A percentile compares a stretch with the other conserved stretches of the same genome.
Conservation (phyloP, 345 rosid species). For the Aquilaria sinensis region DNA sequence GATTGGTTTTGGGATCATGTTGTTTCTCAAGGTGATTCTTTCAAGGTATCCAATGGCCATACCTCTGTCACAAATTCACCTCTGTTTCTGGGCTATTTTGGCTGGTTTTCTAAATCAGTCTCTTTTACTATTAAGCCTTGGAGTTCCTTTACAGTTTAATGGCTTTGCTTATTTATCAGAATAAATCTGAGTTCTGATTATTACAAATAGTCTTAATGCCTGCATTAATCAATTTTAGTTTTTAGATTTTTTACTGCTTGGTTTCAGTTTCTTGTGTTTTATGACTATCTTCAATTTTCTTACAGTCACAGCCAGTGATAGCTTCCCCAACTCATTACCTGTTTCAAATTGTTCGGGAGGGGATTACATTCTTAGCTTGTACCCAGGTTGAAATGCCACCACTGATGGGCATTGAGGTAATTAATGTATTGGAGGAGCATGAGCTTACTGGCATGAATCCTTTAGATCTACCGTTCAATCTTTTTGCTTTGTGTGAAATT, state of each 20-base stretch:
- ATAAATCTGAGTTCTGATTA: constrained; percentile 1
- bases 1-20: constrained; percentile 93
- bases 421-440: neutral
- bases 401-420: constrained; percentile 92
- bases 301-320: constrained; percentile 69
- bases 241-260: neutral
- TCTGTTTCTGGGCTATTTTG: neutral
- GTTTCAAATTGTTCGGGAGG: constrained; percentile 83
- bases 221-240: neutral
- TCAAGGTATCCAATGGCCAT: constrained; percentile 39
- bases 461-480: too few species aligned
- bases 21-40: constrained; percentile 63
- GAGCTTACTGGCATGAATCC: too few species aligned
- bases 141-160: neutral
- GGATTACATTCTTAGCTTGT: constrained; percentile 88
- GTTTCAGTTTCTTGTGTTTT: constrained; percentile 2
- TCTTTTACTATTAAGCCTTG: neutral
- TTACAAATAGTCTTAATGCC: neutral
- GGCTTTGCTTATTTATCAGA: neutral
- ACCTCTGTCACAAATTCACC: neutral
- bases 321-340: constrained; percentile 96
- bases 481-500: constrained; percentile 5
- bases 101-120: neutral
- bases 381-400: constrained; percentile 99
- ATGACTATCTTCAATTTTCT: constrained; percentile 3